Base-by-base conservation (phyloP, 179 eudicot genomes). In the Beta macrorhiza region DNA sequence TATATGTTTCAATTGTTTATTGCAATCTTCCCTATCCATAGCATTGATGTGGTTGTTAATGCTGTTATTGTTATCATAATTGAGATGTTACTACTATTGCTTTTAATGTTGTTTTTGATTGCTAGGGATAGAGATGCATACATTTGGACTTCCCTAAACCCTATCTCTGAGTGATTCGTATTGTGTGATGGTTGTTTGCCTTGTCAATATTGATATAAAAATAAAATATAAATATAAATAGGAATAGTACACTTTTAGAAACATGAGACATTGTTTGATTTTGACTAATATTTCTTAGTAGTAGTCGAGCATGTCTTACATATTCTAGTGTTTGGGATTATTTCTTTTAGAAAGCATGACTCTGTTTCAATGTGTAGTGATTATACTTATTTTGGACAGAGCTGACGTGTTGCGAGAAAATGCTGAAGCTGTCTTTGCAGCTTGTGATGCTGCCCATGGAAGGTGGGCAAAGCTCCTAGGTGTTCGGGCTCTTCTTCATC, bases 391-490 rank as follows among this genome's bases (percentile, higher is more conserved):
- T 80, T 42, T 84, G 65, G 81, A 82, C 97, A 97, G 99, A 81
- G 93, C 99, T 91, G 99, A 97, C 83, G 94, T 97, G 77, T 87
- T 97, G 89, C 91, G 98, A 86, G 99, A 97, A 89, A 97, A 97
- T 84, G 89, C 97, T 65, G 99, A 97, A 85, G 98, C 97, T 79
- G 97, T 97, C 67, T 94, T 94, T 91, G 98, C 99, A 67, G 98
- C 95, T 72, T 97, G 99, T 88, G 99, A 97, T 83, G 91, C 96
- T 80, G 97, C 98, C 82, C 98, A 97, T 89, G 98, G 95, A 85
- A 94, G 98, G 84, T 97, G 99, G 97, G 99, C 99, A 73, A 97
- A 94, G 87, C 94, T 97, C 61, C 93, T 97, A 87, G 98, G 98
- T 53, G 98, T 97, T 44, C 99, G 99, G 82, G 97, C 98, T 82